These are phyloP conservation scores for Colletotrichum cuscutae DNA, from an alignment of 2,329 filamentous ascomycete species.

Conservation along the genomic window DNA sequence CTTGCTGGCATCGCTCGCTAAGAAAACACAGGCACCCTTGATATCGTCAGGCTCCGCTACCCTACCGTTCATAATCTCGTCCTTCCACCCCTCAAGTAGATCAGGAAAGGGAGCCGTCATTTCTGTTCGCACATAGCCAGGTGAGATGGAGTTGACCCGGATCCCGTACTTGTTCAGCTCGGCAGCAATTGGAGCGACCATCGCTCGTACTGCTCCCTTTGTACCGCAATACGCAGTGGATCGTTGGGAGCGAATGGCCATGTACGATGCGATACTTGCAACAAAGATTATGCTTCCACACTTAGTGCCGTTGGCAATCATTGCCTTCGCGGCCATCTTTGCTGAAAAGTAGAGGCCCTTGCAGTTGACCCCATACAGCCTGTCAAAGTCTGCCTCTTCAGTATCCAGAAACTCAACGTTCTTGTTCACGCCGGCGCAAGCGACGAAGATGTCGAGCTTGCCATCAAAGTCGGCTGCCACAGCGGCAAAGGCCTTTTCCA, in stretches of 20 bases:
- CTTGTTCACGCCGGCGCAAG: constrained; percentile 47
- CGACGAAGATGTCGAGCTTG: constrained; percentile 47
- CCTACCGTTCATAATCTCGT: constrained; percentile 58
- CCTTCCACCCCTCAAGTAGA: constrained; percentile 59
- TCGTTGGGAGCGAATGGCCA: constrained; percentile 59
- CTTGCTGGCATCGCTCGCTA: constrained; percentile 58
- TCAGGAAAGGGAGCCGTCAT: constrained; percentile 52
- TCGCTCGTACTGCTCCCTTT: constrained; percentile 32
- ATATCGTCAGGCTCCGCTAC: constrained; percentile 62
- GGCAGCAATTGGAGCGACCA: constrained; percentile 30
- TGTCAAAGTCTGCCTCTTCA: constrained; percentile 20
- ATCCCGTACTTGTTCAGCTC: constrained; percentile 28
- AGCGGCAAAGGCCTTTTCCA: constrained; percentile 5
- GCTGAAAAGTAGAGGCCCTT: constrained; percentile 50
- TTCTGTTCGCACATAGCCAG: constrained; percentile 34
- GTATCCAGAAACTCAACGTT: constrained; percentile 27
- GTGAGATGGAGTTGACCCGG: constrained; percentile 32
- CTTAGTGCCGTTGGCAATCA: constrained; percentile 61
- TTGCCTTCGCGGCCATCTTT: constrained; percentile 59
- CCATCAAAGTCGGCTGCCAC: constrained; percentile 40
- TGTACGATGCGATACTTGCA: constrained; percentile 62
- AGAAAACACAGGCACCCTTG: constrained; percentile 57
- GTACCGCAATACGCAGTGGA: constrained; percentile 45
- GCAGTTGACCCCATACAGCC: constrained; percentile 18
- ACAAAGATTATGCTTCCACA: constrained; percentile 64